These are phyloP conservation scores for Cokeromyces recurvatus DNA, from an alignment of 371 early-diverging fungal species.

Conservation along the genomic window DNA sequence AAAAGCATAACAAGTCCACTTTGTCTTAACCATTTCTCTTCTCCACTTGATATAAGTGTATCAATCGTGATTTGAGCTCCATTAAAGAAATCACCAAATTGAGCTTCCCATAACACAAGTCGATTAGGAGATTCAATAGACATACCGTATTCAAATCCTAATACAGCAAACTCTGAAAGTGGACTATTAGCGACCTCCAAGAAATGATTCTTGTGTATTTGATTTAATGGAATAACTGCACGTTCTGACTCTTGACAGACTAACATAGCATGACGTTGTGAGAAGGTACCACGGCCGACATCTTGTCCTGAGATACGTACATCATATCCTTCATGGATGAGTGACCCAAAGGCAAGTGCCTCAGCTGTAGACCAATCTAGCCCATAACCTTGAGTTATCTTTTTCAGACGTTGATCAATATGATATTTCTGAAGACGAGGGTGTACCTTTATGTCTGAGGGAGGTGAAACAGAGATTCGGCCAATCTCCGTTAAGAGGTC, in stretches of 20 bases:
- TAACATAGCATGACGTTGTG: constrained; percentile 94
- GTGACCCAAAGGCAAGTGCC: constrained; percentile 87
- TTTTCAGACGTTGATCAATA: constrained; percentile 72
- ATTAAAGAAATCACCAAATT: constrained; percentile 98
- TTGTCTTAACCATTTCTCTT: constrained; percentile 86
- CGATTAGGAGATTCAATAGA: constrained; percentile 82
- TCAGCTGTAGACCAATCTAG: constrained; percentile 98
- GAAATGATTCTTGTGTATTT: constrained; percentile 36
- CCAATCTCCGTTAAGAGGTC: constrained; percentile 68
- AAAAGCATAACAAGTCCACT: constrained; percentile 87
- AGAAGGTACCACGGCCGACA: constrained; percentile 97
- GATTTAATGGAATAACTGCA: constrained; percentile 79
- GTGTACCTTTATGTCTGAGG: constrained; percentile 68
- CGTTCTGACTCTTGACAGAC: constrained; percentile 78
- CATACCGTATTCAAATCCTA: constrained; percentile 95
- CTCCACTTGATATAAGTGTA: too few species aligned
- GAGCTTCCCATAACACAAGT: constrained; percentile 95
- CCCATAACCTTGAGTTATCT: constrained; percentile 53
- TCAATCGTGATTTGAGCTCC: constrained; percentile 31
- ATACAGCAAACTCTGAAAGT: constrained; percentile 89
- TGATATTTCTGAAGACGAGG: constrained; percentile 88
- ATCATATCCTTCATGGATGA: constrained; percentile 78
- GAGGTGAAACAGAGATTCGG: constrained; percentile 63
- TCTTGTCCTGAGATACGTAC: constrained; percentile 96
- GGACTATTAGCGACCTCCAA: constrained; percentile 85